Evolutionary conservation across 2,329 filamentous ascomycete genomes (phyloP).

Genomic region (Alternaria brassicae): DNA sequence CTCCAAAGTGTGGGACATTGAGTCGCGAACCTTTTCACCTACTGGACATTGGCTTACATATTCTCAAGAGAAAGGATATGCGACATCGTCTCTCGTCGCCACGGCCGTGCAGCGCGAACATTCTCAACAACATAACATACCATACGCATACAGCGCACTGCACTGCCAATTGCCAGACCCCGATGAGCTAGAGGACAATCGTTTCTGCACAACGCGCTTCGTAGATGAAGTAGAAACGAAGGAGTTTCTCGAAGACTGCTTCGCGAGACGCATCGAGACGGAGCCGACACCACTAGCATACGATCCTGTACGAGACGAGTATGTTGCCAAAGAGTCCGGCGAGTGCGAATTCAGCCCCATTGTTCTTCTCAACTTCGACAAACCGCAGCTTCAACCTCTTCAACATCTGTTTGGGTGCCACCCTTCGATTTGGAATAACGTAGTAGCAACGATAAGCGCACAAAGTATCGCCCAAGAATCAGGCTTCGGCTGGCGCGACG

Average conservation of each 20-base stretch:
- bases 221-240: neutral
- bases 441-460: constrained; percentile 2
- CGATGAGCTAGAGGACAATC: neutral
- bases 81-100: neutral
- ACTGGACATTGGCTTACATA: neutral
- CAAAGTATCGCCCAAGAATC: neutral
- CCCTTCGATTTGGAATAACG: neutral
- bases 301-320: neutral
- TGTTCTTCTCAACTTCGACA: neutral
- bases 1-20: neutral
- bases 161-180: neutral
- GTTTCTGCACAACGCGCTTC: neutral
- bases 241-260: neutral
- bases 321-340: neutral
- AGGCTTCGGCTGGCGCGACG: neutral
- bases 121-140: neutral
- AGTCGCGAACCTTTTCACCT: neutral
- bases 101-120: neutral
- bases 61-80: neutral
- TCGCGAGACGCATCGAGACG: neutral
- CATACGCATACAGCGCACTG: neutral
- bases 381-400: neutral
- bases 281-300: neutral
- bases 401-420: neutral
- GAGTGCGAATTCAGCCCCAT: neutral